Evolutionary conservation across 2,329 filamentous ascomycete species (phyloP), one percentile per base, ranked within the genome.

Genomic region (Parastagonospora nodorum): DNA sequence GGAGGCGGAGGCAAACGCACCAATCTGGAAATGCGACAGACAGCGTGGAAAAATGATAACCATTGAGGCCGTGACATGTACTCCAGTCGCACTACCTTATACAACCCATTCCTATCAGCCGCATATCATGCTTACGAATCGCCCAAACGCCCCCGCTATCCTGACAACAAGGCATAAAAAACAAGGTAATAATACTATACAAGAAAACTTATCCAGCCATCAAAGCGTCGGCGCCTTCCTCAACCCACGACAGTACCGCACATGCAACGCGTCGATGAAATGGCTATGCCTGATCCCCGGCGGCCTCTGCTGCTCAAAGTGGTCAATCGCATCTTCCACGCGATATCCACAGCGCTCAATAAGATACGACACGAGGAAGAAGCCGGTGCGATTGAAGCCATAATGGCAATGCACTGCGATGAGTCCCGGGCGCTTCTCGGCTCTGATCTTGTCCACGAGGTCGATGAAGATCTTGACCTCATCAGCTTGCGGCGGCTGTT

Each of bases 371-470:
- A 90, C 88, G 43, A 97, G 85, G 68, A 97, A 89, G 71, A 93
- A 96, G 0, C 93, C 93, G 0, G 93, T 97, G 16, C 92, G 84
- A 71, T 97, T 97, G 77, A 95, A 97, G 0, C 93, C 93, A 63
- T 97, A 97, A 67, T 97, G 93, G 66, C 93, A 97, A 71, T 97
- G 93, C 0, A 96, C 90, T 2, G 88, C 92, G 44, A 96, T 83
- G 41, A 87, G 48, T 11, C 58, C 47, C 32, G 64, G 49, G 72
- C 75, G 54, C 1, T 51, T 48, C 32, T 69, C 60, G 5, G 45
- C 52, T 1, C 73, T 62, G 2, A 80, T 61, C 5, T 64, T 55
- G 58, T 87, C 83, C 15, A 88, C 79, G 2, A 87, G 68, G 1
- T 77, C 75, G 48, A 85, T 81, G 63, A 88, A 88, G 5, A 79